Conservation (phyloP, 306 rosid genomes). For the Biancaea sappan region DNA sequence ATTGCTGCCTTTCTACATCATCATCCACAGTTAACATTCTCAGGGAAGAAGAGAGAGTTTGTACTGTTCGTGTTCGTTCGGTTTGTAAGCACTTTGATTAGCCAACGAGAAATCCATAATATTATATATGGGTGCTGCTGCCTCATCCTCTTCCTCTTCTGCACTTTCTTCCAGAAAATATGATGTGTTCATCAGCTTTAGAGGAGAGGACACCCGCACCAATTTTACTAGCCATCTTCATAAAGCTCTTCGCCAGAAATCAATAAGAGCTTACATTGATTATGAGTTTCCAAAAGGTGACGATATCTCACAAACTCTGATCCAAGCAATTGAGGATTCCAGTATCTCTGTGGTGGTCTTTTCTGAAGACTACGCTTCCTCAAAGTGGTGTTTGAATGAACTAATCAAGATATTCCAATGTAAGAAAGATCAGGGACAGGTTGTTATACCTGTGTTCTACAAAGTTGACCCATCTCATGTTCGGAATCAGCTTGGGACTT, state of each 20-base stretch:
- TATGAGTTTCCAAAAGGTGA: neutral
- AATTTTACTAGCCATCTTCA: neutral
- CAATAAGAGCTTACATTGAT: slow-evolving; percentile 6
- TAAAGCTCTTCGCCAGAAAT: neutral
- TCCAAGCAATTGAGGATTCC: neutral
- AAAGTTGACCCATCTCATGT: slow-evolving; percentile 1
- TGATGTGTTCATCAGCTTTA: neutral
- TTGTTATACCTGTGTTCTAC: slow-evolving; percentile 27
- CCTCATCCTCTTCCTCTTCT: neutral
- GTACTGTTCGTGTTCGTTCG: too few species aligned
- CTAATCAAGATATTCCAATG: neutral
- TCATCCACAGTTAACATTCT: too few species aligned
- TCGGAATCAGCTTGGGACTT: neutral
- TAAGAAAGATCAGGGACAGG: neutral
- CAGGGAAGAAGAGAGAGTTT: too few species aligned
- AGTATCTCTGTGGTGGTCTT: neutral
- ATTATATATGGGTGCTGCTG: neutral
- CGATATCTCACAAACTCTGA: neutral
- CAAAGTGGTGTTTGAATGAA: slow-evolving; percentile 3
- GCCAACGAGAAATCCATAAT: too few species aligned
- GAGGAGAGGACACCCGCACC: neutral
- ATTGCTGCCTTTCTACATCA: too few species aligned
- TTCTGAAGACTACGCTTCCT: neutral
- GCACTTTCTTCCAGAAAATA: neutral
- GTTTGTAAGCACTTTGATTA: too few species aligned